Evolutionary conservation across 148 eudicot species (phyloP).

Genomic region (Hydrangea macrophylla): DNA sequence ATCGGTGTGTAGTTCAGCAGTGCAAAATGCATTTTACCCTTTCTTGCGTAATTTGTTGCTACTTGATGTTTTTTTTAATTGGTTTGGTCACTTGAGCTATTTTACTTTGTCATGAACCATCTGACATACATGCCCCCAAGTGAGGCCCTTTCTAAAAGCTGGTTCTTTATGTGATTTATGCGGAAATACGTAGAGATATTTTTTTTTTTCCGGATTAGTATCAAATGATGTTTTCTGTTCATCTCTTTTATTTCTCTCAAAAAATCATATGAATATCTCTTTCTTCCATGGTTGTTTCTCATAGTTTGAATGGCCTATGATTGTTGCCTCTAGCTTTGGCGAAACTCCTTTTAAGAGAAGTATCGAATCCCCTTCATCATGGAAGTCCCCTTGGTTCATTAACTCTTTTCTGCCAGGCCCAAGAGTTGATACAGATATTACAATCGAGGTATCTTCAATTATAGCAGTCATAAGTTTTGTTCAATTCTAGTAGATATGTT

Average conservation of each 20-base stretch:
- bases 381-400: slow-evolving; percentile 97
- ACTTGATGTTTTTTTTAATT: background rate
- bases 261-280: background rate
- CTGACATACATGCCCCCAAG: background rate
- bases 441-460: slow-evolving; percentile 59
- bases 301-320: slow-evolving; percentile 7
- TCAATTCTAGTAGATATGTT: background rate
- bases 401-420: slow-evolving; percentile 70
- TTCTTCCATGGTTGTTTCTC: background rate
- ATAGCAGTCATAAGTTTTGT: background rate
- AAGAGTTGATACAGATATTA: slow-evolving; percentile 74
- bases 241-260: too few species aligned
- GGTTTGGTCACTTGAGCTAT: background rate
- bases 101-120: background rate
- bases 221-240: too few species aligned
- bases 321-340: slow-evolving; percentile 43
- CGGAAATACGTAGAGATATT: too few species aligned
- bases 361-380: slow-evolving; percentile 92
- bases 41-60: background rate
- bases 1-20: too few species aligned
- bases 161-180: too few species aligned
- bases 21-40: too few species aligned
- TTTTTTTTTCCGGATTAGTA: too few species aligned
- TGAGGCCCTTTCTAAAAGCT: background rate
- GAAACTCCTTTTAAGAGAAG: slow-evolving; percentile 85